These are phyloP conservation scores for Podospora conica DNA, from an alignment of 495 filamentous ascomycete genomes.

Conservation along the genomic window DNA sequence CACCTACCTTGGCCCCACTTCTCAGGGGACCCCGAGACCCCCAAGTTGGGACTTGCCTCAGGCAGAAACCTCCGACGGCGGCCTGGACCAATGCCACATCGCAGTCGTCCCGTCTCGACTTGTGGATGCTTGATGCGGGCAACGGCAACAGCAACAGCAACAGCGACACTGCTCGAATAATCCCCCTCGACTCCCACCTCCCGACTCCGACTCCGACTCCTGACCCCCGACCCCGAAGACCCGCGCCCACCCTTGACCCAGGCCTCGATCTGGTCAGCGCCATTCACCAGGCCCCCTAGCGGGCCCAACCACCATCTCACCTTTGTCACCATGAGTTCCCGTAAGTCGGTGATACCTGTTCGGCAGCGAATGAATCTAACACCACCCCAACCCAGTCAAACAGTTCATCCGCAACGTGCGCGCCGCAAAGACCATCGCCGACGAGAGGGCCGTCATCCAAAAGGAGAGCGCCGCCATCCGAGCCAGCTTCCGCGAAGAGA, in stretches of 20 bases:
- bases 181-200: background rate
- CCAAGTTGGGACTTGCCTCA: background rate
- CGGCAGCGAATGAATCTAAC: conserved; percentile 3
- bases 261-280: conserved; percentile 39
- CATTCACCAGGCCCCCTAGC: conserved; percentile 33
- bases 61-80: background rate
- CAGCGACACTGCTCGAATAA: background rate
- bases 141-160: background rate
- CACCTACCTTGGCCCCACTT: background rate
- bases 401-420: conserved; percentile 99
- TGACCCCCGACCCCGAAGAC: background rate
- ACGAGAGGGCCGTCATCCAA: conserved; percentile 95
- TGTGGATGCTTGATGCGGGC: background rate
- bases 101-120: background rate
- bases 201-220: background rate
- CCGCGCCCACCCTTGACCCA: background rate
- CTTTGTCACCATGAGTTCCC: conserved; percentile 43
- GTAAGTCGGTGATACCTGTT: conserved; percentile 36
- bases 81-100: background rate
- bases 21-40: background rate
- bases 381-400: conserved; percentile 60
- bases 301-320: conserved; percentile 32
- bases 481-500: conserved; percentile 96
- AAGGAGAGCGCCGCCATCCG: conserved; percentile 97
- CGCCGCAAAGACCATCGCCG: conserved; percentile 95